phyloP scores from a whole-genome alignment of 371 early-diverging fungal genomes.

The Apophysomyces elegans region DNA sequence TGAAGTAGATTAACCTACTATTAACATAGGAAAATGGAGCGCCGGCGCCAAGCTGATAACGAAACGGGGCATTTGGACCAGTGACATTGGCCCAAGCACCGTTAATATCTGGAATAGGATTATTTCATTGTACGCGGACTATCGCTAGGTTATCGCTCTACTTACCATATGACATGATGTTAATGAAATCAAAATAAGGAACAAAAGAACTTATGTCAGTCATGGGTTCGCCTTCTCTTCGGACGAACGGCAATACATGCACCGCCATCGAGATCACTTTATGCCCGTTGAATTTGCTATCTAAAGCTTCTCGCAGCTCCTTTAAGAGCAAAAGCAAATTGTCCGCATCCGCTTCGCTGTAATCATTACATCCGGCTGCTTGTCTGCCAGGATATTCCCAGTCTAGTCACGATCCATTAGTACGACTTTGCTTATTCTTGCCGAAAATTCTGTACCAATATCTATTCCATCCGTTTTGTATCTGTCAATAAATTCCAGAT shows the following conservation, averaged over 20 bases:
- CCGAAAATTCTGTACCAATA: slow-evolving; percentile 34
- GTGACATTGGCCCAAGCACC: slow-evolving; percentile 70
- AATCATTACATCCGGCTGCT: slow-evolving; percentile 71
- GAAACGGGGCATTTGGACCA: slow-evolving; percentile 70
- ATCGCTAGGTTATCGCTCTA: too few species aligned
- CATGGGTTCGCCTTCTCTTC: slow-evolving; percentile 49
- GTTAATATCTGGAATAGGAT: slow-evolving; percentile 39
- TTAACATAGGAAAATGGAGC: slow-evolving; percentile 57
- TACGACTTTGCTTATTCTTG: not conserved
- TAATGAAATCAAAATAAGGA: slow-evolving; percentile 68
- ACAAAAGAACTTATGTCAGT: slow-evolving; percentile 62
- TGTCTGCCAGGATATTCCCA: slow-evolving; percentile 85
- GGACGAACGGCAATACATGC: slow-evolving; percentile 66
- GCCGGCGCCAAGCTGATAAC: slow-evolving; percentile 44
- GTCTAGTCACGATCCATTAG: slow-evolving; percentile 32
- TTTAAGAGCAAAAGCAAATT: slow-evolving; percentile 60
- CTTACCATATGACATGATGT: slow-evolving; percentile 65
- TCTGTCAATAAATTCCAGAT: slow-evolving; percentile 47
- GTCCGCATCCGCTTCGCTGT: slow-evolving; percentile 52
- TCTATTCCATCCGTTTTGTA: slow-evolving; percentile 62
- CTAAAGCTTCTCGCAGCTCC: slow-evolving; percentile 66
- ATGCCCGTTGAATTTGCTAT: slow-evolving; percentile 52
- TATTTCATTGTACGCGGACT: too few species aligned
- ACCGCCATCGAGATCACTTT: slow-evolving; percentile 78
- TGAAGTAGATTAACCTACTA: slow-evolving; percentile 25